Base-by-base conservation (phyloP, 768 basidiomycete genomes). In the Suillus decipiens region DNA sequence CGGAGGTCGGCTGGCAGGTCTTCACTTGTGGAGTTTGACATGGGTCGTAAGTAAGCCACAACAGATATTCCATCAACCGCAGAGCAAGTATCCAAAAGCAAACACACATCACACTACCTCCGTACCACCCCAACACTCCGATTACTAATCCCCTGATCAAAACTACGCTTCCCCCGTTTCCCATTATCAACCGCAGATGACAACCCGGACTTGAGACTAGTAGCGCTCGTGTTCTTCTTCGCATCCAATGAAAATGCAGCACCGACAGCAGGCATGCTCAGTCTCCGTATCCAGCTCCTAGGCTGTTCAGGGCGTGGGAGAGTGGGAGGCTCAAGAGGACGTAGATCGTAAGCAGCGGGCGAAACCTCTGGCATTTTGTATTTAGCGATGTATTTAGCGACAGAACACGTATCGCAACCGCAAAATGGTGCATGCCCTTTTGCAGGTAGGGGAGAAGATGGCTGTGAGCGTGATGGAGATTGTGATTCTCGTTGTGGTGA, bases 241-340 rank as follows among this genome's bases (percentile, higher is more conserved):
- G 76, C 81, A 67, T 89, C 88, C 31, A 84, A 75, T 7, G 81
- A 82, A 69, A 91, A 87, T 41, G 86, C 84, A 53, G 80, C 80
- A 48, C 84, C 84, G n/a, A 84, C 77, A 5, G 80, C 82, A 1
- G 90, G 90, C 88, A 92, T 90, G 67, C 91, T 92, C 63, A 93
- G 71, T 61, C 90, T 79, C 24, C 90, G 78, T 65, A 92, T 89
- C 91, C 91, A 92, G 0, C 89, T 84, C 62, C 83, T 89, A 10
- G 86, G 79, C 67, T 87, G 87, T 60, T 86, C 83, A 48, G 82
- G 72, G 36, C 81, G 83, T n/a, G 84, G 74, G 2, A 68, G 62
- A 54, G 81, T 77, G 5, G 82, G 82, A 33, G 79, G 74, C 51
- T 78, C 77, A 17, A 79, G 79, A 31, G 80, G 79, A 17, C 79